Evolutionary conservation across 345 rosid genomes (phyloP).

Genomic region (Eucalyptus victrix): DNA sequence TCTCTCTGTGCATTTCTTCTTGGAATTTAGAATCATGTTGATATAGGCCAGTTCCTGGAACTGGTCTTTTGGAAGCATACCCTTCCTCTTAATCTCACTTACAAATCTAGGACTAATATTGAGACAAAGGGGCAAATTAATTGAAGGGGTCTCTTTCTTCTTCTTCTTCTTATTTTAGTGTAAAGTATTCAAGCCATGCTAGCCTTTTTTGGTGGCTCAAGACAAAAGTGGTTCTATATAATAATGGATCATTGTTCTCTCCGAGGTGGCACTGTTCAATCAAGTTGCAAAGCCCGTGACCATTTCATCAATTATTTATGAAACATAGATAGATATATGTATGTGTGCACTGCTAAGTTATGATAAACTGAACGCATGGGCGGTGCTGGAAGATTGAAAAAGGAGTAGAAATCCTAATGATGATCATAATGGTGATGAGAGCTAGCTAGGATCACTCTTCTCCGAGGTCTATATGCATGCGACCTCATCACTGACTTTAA

Average conservation of each 20-base stretch:
- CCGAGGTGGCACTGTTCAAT: not conserved
- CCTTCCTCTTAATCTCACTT: not conserved
- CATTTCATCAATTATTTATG: not conserved
- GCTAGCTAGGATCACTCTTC: not conserved
- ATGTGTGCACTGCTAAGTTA: not conserved
- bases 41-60: not conserved
- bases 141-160: not conserved
- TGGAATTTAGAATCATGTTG: not conserved
- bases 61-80: not conserved
- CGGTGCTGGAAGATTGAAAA: not conserved
- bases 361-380: not conserved
- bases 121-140: not conserved
- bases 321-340: not conserved
- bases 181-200: not conserved
- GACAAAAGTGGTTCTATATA: not conserved
- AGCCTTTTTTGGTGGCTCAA: slow-evolving; percentile 23
- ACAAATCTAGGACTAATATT: not conserved
- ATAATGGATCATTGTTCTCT: not conserved
- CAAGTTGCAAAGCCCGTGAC: not conserved
- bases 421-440: not conserved
- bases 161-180: not conserved
- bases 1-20: not conserved
- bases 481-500: not conserved
- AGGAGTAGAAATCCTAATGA: not conserved
- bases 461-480: not conserved